Base-by-base conservation (phyloP, 495 filamentous ascomycete species). In the Aspergillus heteromorphus region DNA sequence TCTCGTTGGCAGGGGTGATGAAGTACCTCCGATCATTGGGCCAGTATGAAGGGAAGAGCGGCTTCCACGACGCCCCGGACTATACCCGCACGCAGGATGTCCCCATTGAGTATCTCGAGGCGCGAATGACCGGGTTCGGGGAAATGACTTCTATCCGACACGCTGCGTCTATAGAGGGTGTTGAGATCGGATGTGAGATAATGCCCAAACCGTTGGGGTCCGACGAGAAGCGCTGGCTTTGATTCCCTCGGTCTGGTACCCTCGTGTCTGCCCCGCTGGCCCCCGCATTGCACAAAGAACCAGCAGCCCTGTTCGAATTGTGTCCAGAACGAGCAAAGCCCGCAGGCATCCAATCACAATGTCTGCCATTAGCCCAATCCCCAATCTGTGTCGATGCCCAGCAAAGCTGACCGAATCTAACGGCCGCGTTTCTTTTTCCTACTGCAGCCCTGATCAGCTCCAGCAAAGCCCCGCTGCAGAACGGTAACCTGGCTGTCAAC, bases 1-100 rank as follows among this genome's bases (percentile, higher is more conserved):
- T 83, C 6, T 70, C 67, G 11, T 57, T 76, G 14, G 70, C 69
- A 4, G 62, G 60, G 0, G 58, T 57, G 13, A 65, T 67, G 60
- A 65, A 67, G 41, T 65, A 65, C 51, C 54, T 67, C 16, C 58
- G 62, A 1, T 65, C 60, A 1, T 45, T 65, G 23, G 63, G 63
- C 0, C 65, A 62, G 25, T 61, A 50, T 18, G 54, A 51, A 7
- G 60, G 58, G 7, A 45, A 17, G 6, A 40, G 18, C 14, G 65
- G 62, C 1, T 68, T 68, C 41, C 29, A 55, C 20, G 10, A 36
- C 9, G 48, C 52, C 0, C n/a, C 18, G 6, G 58, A 60, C 25
- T 61, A 57, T 49, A 49, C 30, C 6, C 40, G 40, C 21, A 29
- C 50, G 2, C 45, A 30, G 25, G 60, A 61, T 50, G 62, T 65